Base-by-base conservation (phyloP, 441 rosid species). In the Jatropha podagrica region DNA sequence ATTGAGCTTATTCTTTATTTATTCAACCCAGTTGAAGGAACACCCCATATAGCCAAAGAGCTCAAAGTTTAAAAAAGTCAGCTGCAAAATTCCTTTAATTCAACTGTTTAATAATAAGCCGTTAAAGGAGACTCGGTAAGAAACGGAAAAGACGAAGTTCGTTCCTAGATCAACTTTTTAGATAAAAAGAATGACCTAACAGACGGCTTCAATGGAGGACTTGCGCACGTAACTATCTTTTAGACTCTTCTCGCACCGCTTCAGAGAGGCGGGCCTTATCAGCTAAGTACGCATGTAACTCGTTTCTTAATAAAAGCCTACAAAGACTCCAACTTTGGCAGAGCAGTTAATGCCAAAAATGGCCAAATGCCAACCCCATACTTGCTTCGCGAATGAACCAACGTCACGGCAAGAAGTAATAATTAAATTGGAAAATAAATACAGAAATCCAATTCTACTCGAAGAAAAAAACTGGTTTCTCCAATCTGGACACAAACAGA, bases 211-310 rank as follows among this genome's bases (percentile, higher is more conserved):
- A 27, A 17, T 3, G 59, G 4, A 12, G 27, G 55, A 72, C 38
- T 61, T 26, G 41, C 60, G 40, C 62, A 67, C 77, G 77, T 62
- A 72, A 78, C 68, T 11, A 10, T 4, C 17, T n/a, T 32, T 41
- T 42, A 41, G 49, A 18, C 49, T 7, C 23, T 40, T 46, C 73
- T 62, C 65, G 49, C 65, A 59, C 80, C 78, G 72, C 65, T 15
- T 71, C 11, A 7, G 40, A 73, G 61, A 51, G 14, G 37, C 76
- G 40, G 74, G n/a, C n/a, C 51, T 70, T 40, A 56, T 70, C 74
- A 40, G 49, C 26, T 55, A 70, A 55, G 37, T 20, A 13, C 13
- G 15, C 17, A 54, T 54, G 17, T 54, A 1, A 4, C n/a, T 15
- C 14, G n/a, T 54, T 54, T 4, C 14, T 11, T 7, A 13, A 5